Percentiles rank a stretch among this genome's conserved stretches.
These are phyloP conservation scores for Leccinum fallax DNA, from an alignment of 1,284 basidiomycete genomes.

Conservation along the genomic window DNA sequence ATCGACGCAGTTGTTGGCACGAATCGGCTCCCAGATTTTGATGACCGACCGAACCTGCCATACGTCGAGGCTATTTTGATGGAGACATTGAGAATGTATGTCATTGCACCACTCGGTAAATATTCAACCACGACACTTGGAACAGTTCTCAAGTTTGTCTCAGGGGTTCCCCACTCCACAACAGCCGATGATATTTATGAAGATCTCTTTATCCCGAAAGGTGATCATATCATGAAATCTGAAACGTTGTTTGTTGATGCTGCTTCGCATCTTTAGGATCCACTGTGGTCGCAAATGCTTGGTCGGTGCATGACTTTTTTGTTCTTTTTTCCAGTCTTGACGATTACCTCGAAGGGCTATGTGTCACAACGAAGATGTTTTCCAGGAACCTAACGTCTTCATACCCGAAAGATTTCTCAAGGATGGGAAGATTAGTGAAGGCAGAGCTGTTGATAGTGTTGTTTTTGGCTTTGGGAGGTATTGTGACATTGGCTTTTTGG, in stretches of 20 bases:
- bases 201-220: constrained; percentile 47
- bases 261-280: constrained; percentile 22
- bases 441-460: constrained; percentile 36
- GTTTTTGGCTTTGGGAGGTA: constrained; percentile 49
- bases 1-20: constrained; percentile 42
- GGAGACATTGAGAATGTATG: constrained; percentile 53
- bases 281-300: constrained; percentile 47
- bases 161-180: constrained; percentile 47
- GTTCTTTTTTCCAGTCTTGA: not conserved
- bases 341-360: constrained; percentile 40
- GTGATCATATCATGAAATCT: constrained; percentile 6
- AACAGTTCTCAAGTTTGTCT: not conserved
- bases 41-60: constrained; percentile 40
- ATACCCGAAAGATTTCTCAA: constrained; percentile 44
- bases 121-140: not conserved
- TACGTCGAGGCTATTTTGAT: constrained; percentile 53
- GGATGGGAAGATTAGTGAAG: constrained; percentile 28
- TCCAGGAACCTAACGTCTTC: constrained; percentile 44
- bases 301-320: constrained; percentile 30
- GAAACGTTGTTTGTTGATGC: not conserved
- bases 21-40: constrained; percentile 42
- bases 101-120: constrained; percentile 38
- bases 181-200: constrained; percentile 44
- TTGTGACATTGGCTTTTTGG: not conserved
- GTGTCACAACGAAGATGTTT: constrained; percentile 41